Conservation (phyloP, 1,284 basidiomycete species). For the Moesziomyces antarcticus region DNA sequence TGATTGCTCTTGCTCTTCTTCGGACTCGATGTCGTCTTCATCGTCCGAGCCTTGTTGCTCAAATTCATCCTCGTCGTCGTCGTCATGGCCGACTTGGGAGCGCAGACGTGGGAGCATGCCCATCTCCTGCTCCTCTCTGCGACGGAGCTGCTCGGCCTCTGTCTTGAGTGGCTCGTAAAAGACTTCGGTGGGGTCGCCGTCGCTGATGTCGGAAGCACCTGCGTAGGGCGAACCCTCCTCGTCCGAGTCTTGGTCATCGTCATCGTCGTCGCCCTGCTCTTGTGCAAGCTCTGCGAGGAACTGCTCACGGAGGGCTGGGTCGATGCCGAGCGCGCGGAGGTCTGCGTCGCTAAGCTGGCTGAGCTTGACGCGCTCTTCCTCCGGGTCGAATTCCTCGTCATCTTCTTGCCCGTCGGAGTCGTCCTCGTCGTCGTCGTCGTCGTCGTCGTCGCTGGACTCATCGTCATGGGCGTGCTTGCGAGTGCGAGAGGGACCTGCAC, state of each 20-base stretch:
- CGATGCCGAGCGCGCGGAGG: conserved; percentile 51
- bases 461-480: conserved; percentile 29
- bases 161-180: conserved; percentile 62
- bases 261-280: conserved; percentile 32
- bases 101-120: conserved; percentile 42
- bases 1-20: conserved; percentile 70
- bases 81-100: conserved; percentile 31
- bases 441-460: conserved; percentile 32
- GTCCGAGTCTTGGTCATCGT: conserved; percentile 46
- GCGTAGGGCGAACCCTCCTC: conserved; percentile 52
- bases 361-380: conserved; percentile 34
- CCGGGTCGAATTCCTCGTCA: conserved; percentile 44
- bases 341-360: conserved; percentile 55
- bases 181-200: conserved; percentile 55
- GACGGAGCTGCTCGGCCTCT: conserved; percentile 58
- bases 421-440: conserved; percentile 9
- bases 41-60: conserved; percentile 34
- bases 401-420: conserved; percentile 34
- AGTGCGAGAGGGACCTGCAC: conserved; percentile 19
- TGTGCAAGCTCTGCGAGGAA: conserved; percentile 35
- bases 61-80: conserved; percentile 35
- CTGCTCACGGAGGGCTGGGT: conserved; percentile 43
- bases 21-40: conserved; percentile 24
- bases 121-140: conserved; percentile 57
- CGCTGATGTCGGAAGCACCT: conserved; percentile 63